Base-by-base conservation (phyloP, 805 yeast genomes). In the Metschnikowia drakensbergensis region DNA sequence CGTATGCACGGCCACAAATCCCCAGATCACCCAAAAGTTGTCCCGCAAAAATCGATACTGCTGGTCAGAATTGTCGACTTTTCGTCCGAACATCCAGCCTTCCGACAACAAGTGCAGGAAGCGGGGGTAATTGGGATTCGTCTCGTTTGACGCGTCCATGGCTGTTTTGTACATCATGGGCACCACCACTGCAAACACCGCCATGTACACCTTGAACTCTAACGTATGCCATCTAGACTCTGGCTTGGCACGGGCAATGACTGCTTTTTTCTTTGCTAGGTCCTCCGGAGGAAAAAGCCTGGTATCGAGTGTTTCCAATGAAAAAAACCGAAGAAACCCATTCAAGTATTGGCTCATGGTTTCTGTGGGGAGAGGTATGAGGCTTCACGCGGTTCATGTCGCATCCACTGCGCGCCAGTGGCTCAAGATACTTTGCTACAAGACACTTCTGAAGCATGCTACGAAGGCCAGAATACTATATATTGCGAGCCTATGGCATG, bases 11-110 rank as follows among this genome's bases (percentile, higher is more conserved):
- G 61, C 54, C 47, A 84, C 74, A 42, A 88, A 70, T 0, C 69
- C 79, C n/a, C 72, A 61, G 42, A 94, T 68, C 42, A 86, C 63
- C 9, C 81, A 78, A 54, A 92, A 74, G 61, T 90, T 90, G 61
- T 86, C 84, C 58, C 99, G 77, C 63, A 94, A 89, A 60, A 90
- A 88, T 26, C 88, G 68, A 61, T 92, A 94, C 65, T 94, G 99
- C 30, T 76, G 73, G 63, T 94, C 99, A 4, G 96, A 86, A 63
- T 92, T 91, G 65, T 94, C 99, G 37, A 89, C 96, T 65, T 84
- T 86, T 26, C 96, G 70, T 6, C 96, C 97, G 62, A 85, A 80
- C 57, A 90, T 69, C 98, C 98, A 92, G 4, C 99, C 98, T 5
- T 81, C 73, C 28, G 84, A 75, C 45, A 92, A 71, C 34, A 84